phyloP scores from a whole-genome alignment of 768 basidiomycete genomes.

The Amanita brunnescens region DNA sequence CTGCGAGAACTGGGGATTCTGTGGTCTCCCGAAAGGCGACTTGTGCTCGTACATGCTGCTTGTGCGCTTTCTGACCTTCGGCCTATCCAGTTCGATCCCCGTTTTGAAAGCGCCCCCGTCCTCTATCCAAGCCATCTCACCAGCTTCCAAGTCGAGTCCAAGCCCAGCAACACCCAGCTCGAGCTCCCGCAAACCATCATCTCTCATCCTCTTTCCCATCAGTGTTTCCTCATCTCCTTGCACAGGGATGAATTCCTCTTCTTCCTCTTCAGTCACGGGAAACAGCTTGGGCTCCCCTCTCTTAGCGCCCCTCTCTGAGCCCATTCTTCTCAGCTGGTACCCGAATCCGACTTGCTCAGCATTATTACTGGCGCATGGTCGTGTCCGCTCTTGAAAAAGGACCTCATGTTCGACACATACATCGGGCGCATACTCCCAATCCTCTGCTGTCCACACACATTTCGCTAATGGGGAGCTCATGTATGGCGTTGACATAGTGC shows the following conservation, averaged over 20 bases:
- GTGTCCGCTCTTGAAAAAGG: slow-evolving; percentile 1
- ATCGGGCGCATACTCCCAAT: slow-evolving; percentile 17
- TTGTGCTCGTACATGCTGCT: slow-evolving; percentile 24
- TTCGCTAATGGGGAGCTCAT: slow-evolving; percentile 42
- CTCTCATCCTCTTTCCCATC: slow-evolving; percentile 13
- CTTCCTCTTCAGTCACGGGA: slow-evolving; percentile 33
- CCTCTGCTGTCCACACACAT: slow-evolving; percentile 29
- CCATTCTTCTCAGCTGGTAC: slow-evolving; percentile 9
- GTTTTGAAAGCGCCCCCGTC: slow-evolving; percentile 10
- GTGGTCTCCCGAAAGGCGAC: slow-evolving; percentile 8
- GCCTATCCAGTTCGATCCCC: slow-evolving; percentile 19
- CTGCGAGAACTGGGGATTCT: slow-evolving; percentile 10
- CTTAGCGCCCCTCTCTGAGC: slow-evolving; percentile 4
- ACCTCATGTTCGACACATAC: background rate
- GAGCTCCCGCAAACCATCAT: slow-evolving; percentile 20
- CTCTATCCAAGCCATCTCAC: slow-evolving; percentile 13
- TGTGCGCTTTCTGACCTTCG: slow-evolving; percentile 22
- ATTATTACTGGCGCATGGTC: background rate
- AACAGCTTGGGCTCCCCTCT: slow-evolving; percentile 22
- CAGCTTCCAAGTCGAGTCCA: slow-evolving; percentile 21
- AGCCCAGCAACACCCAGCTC: slow-evolving; percentile 22
- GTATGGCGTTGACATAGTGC: slow-evolving; percentile 40
- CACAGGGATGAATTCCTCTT: slow-evolving; percentile 13
- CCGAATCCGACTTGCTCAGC: slow-evolving; percentile 2
- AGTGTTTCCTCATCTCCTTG: slow-evolving; percentile 14